Evolutionary conservation across 2,329 filamentous ascomycete genomes (phyloP), one percentile per base, ranked within the genome.

Genomic region (Claviceps arundinis): DNA sequence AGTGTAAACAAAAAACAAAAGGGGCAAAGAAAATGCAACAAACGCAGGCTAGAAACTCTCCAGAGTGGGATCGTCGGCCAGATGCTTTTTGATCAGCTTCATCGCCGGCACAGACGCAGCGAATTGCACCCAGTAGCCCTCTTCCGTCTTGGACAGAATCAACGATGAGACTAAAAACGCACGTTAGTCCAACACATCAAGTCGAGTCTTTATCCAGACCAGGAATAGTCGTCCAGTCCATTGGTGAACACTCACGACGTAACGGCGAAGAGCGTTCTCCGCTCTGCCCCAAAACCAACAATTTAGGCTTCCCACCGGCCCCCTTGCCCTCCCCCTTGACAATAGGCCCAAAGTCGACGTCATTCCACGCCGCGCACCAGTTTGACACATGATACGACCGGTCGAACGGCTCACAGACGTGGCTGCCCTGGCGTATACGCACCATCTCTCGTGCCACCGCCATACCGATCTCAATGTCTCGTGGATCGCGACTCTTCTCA

Each of bases 361-460:
- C 50, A 11, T 26, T 43, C 50, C 50, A 52, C 26, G 50, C 50
- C 3, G 46, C 45, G 40, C 50, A 52, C 50, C 50, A 52, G 30
- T 52, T 52, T 9, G 46, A 34, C 2, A 48, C 46, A 19, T 42
- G 37, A 19, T 44, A 48, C 5, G 22, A 45, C 3, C 46, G 50
- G 16, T 48, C 38, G 14, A 44, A 48, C 11, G 50, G 50, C 40
- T 52, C 50, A 46, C 50, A 52, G 13, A 40, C 37, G 17, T 37
- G 45, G 13, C 13, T 52, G n/a, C 13, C 7, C 19, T 52, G 50
- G 37, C 46, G 37, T n/a, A 38, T 16, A 14, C 50, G 50, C 6
- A 42, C 46, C 46, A 44, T 52, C 38, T 52, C 50, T 4, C 50
- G 45, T 7, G 6, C 4, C 8, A 48, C 40, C 16, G 13, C 26